phyloP scores from a whole-genome alignment of 192 early-diverging fungal species.

The Endogone sp. region DNA sequence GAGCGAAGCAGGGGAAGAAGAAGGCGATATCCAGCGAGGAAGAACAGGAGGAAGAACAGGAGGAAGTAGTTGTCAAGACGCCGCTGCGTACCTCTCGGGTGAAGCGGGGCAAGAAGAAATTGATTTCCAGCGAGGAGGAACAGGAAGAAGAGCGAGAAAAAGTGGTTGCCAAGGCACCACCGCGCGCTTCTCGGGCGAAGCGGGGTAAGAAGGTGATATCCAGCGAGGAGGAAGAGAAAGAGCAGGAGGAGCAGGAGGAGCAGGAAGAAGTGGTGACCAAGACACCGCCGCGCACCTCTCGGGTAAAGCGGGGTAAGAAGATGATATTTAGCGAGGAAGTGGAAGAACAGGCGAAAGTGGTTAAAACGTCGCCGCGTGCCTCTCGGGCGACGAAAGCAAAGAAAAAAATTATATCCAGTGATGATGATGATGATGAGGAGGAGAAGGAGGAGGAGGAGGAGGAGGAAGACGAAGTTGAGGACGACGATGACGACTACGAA shows the following conservation, averaged over 20 bases:
- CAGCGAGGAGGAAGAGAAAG: constrained; percentile 2
- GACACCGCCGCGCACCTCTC: constrained; percentile 1
- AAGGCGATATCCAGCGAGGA: not conserved
- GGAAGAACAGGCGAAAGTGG: not conserved
- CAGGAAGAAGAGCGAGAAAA: constrained; percentile 1
- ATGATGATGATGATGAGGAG: too few relatives aligned
- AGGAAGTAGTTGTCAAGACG: not conserved
- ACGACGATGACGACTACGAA: too few relatives aligned
- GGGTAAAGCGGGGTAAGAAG: not conserved
- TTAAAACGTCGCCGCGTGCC: not conserved
- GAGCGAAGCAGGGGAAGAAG: not conserved
- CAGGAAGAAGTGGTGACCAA: not conserved
- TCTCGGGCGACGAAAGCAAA: not conserved
- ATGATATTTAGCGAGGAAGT: not conserved
- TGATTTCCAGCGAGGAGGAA: not conserved
- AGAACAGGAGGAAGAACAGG: not conserved
- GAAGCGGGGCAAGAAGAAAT: not conserved
- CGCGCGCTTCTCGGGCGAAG: not conserved
- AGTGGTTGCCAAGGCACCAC: not conserved
- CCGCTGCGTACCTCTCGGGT: not conserved
- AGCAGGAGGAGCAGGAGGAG: not conserved
- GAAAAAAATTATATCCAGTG: too few relatives aligned
- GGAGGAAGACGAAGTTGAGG: too few relatives aligned
- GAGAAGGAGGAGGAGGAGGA: too few relatives aligned
- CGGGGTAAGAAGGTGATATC: not conserved